A percentile compares a stretch with the other conserved stretches of the same genome.
These are phyloP conservation scores for Cyclostephanos invisitatus DNA, from an alignment of 108 stramenopile species.

Conservation along the genomic window DNA sequence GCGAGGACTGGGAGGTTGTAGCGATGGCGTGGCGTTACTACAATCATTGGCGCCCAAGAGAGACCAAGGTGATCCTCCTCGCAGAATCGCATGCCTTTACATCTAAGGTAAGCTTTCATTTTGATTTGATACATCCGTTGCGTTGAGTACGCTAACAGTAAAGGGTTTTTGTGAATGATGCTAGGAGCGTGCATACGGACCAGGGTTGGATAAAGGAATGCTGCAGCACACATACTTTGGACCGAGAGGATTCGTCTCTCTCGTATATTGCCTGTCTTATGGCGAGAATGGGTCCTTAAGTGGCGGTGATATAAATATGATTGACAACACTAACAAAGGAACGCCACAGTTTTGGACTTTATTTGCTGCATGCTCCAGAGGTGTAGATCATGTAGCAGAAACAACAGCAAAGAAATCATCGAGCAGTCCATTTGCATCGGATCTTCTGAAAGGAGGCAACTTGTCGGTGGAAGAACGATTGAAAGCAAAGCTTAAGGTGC, in stretches of 20 bases:
- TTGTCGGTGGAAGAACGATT: slow-evolving; percentile 35
- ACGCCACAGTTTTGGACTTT: slow-evolving; percentile 55
- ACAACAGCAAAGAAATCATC: slow-evolving; percentile 8
- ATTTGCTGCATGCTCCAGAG: slow-evolving; percentile 44
- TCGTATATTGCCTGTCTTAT: slow-evolving; percentile 49
- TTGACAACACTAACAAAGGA: slow-evolving; percentile 39
- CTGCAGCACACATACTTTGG: slow-evolving; percentile 27
- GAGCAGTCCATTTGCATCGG: slow-evolving; percentile 33
- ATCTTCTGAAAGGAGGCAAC: slow-evolving; percentile 38
- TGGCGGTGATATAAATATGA: neutral
- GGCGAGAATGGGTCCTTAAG: slow-evolving; percentile 36
- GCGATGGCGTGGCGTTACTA: slow-evolving; percentile 41
- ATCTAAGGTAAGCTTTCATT: neutral
- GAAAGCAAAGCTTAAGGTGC: slow-evolving; percentile 38
- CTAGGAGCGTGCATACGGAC: slow-evolving; percentile 18
- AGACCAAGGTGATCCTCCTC: slow-evolving; percentile 45
- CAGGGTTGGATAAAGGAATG: slow-evolving; percentile 18
- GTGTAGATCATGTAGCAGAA: slow-evolving; percentile 31
- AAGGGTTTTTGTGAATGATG: neutral
- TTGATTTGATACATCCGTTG: neutral
- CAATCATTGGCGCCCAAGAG: slow-evolving; percentile 40
- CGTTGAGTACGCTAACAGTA: neutral
- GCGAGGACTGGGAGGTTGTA: slow-evolving; percentile 39
- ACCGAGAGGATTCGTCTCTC: slow-evolving; percentile 34
- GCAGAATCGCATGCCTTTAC: slow-evolving; percentile 53